Evolutionary conservation across 1,284 basidiomycete species (phyloP).

Genomic region (Amylostereum chailletii): DNA sequence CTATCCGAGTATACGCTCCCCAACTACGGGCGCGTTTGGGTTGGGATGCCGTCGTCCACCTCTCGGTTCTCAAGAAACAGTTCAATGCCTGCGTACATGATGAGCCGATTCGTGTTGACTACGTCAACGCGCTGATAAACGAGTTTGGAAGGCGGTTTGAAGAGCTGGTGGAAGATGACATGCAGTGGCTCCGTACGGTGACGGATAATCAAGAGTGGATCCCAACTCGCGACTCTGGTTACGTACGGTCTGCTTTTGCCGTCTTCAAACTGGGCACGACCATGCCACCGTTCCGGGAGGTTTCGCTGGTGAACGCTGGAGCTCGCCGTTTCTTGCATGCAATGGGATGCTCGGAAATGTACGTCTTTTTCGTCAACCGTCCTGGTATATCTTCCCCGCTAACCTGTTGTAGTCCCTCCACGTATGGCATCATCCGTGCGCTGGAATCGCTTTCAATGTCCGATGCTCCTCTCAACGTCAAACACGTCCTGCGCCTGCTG

Average conservation of each 20-base stretch:
- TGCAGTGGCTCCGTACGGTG: neutral
- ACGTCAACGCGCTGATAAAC: neutral
- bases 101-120: no score
- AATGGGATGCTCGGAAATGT: neutral
- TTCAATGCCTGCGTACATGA: neutral
- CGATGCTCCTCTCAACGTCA: neutral
- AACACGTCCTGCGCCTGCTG: neutral
- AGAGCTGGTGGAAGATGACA: neutral
- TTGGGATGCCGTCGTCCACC: neutral
- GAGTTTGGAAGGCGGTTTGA: neutral
- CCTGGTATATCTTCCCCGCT: neutral
- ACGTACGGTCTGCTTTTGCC: neutral
- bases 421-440: neutral
- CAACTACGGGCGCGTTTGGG: neutral
- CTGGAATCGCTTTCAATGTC: neutral
- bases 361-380: neutral
- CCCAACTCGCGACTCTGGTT: neutral
- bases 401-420: neutral
- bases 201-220: neutral
- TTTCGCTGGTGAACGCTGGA: neutral
- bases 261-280: neutral
- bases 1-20: neutral
- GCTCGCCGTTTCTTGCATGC: neutral
- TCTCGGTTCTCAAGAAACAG: neutral
- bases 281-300: neutral